A percentile compares a stretch with the other conserved stretches of the same genome.
Conservation (phyloP, 2,329 filamentous ascomycete species). For the Epichloe gansuensis region DNA sequence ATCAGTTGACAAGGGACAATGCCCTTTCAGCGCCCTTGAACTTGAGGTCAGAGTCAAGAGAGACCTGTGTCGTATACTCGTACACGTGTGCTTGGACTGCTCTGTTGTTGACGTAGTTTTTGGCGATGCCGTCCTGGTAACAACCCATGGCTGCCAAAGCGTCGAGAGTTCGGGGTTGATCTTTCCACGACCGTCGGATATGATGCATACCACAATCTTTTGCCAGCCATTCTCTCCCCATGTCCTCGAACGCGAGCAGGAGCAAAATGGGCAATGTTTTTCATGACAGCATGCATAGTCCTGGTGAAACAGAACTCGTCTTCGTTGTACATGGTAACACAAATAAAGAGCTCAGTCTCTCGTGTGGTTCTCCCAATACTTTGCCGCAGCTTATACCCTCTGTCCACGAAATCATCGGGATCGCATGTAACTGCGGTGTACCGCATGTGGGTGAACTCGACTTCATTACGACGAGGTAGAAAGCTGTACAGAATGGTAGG, state of each 20-base stretch:
- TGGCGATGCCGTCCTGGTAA: slow-evolving; percentile 96
- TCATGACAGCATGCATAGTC: slow-evolving; percentile 98
- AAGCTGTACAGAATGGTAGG: slow-evolving; percentile 98
- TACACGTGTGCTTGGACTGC: slow-evolving; percentile 96
- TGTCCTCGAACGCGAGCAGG: slow-evolving; percentile 77
- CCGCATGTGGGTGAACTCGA: slow-evolving; percentile 97
- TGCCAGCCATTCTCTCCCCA: slow-evolving; percentile 98
- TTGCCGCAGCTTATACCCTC: slow-evolving; percentile 86
- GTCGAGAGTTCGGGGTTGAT: slow-evolving; percentile 87
- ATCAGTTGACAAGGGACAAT: slow-evolving; percentile 98
- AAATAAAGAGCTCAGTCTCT: slow-evolving; percentile 93
- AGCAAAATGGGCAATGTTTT: slow-evolving; percentile 94
- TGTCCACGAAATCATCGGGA: slow-evolving; percentile 80
- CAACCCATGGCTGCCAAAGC: slow-evolving; percentile 93
- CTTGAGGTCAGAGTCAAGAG: slow-evolving; percentile 85
- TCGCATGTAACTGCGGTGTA: slow-evolving; percentile 98
- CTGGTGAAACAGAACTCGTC: slow-evolving; percentile 93
- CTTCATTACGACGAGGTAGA: slow-evolving; percentile 78
- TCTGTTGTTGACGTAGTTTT: slow-evolving; percentile 94
- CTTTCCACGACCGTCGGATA: slow-evolving; percentile 80
- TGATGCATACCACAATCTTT: slow-evolving; percentile 96
- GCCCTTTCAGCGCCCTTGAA: slow-evolving; percentile 99
- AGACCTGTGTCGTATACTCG: slow-evolving; percentile 97
- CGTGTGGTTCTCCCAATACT: slow-evolving; percentile 72
- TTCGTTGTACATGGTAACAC: slow-evolving; percentile 98